phyloP scores from a whole-genome alignment of 495 filamentous ascomycete genomes.

The Xylaria cubensis region DNA sequence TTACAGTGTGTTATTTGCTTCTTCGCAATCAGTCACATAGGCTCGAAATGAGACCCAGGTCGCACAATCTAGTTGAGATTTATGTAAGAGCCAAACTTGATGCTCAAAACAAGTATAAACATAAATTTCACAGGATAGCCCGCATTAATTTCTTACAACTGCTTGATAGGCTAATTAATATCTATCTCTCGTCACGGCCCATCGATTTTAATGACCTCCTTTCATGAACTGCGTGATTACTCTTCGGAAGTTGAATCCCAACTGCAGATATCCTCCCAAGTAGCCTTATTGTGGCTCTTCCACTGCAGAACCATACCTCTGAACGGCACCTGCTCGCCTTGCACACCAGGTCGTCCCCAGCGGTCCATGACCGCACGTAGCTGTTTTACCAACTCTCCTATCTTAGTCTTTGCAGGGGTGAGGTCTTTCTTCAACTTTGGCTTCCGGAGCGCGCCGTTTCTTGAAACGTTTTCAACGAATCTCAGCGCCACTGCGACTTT shows the following conservation, averaged over 20 bases:
- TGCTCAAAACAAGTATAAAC: too few relatives aligned
- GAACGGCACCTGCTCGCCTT: not conserved
- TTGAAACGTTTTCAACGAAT: not conserved
- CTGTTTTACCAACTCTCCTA: slow-evolving; percentile 3
- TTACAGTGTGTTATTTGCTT: too few relatives aligned
- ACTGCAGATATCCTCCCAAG: slow-evolving; percentile 10
- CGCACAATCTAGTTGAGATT: too few relatives aligned
- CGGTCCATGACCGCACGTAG: slow-evolving; percentile 10
- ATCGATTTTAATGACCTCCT: too few relatives aligned
- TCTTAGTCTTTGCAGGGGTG: not conserved
- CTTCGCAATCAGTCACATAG: too few relatives aligned
- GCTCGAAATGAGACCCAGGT: too few relatives aligned
- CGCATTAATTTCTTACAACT: too few relatives aligned
- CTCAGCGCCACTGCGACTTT: slow-evolving; percentile 3
- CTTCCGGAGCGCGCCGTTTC: not conserved
- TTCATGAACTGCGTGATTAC: not conserved
- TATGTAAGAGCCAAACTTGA: too few relatives aligned
- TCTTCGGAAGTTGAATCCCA: slow-evolving; percentile 13
- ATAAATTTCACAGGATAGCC: too few relatives aligned
- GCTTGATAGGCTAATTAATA: too few relatives aligned
- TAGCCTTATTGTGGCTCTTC: not conserved
- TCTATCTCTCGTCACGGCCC: too few relatives aligned
- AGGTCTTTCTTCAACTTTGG: not conserved
- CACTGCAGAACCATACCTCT: slow-evolving; percentile 8
- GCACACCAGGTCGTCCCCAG: slow-evolving; percentile 6